Conservation (phyloP, 176 grass and related monocot genomes). For the Echinochloa phyllopogon region DNA sequence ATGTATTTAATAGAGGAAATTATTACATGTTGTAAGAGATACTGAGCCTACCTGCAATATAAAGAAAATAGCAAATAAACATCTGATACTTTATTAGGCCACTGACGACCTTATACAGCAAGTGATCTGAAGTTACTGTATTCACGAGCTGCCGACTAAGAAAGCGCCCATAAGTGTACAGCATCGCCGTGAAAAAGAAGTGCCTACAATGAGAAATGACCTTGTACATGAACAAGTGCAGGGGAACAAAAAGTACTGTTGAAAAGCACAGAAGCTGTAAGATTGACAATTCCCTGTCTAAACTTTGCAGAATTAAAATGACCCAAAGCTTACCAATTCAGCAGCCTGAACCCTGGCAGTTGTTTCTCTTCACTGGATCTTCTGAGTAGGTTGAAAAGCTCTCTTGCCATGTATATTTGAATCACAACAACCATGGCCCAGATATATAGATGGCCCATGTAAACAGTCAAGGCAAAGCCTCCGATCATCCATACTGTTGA, state of each 20-base stretch:
- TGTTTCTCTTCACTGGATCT: conserved; percentile 91
- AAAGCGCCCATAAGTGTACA: conserved; percentile 98
- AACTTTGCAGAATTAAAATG: conserved; percentile 17
- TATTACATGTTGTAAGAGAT: conserved; percentile 30
- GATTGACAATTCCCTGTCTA: neutral
- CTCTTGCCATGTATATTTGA: conserved; percentile 97
- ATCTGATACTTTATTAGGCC: conserved; percentile 99
- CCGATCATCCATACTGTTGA: conserved; percentile 97
- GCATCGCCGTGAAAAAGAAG: conserved; percentile 98
- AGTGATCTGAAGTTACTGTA: conserved; percentile 91
- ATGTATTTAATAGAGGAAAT: conserved; percentile 5
- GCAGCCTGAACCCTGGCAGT: conserved; percentile 88
- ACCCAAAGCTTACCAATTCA: conserved; percentile 74
- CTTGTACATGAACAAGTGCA: neutral
- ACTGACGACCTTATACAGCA: conserved; percentile 83
- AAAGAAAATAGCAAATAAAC: conserved; percentile 99
- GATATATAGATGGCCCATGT: conserved; percentile 97
- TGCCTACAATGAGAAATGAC: conserved; percentile 69
- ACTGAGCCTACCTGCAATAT: conserved; percentile 85
- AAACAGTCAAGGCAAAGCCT: conserved; percentile 76
- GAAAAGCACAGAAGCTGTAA: neutral
- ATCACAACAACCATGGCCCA: conserved; percentile 98
- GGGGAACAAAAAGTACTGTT: neutral
- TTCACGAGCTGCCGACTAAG: conserved; percentile 93
- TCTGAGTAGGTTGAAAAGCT: conserved; percentile 94